phyloP scores from a whole-genome alignment of 2,329 filamentous ascomycete genomes.

The Fusarium albidum region DNA sequence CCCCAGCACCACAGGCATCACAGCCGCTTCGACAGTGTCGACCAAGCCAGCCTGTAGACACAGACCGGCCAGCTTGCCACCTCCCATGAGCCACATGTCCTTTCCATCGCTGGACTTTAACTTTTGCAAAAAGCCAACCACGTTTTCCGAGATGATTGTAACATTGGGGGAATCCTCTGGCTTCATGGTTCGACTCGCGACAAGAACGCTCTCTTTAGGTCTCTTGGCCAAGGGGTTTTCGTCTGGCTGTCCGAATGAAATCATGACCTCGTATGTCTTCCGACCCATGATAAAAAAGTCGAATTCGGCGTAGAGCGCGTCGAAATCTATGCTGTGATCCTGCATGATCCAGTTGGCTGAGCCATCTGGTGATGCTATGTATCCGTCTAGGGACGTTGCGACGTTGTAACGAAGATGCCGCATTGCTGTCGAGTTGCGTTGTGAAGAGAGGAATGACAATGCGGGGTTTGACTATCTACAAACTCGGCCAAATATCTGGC shows the following conservation, averaged over 20 bases:
- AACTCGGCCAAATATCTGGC: not conserved
- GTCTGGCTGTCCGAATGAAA: conserved; percentile 4
- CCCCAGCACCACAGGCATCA: conserved; percentile 37
- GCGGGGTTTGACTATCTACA: not conserved
- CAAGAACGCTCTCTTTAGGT: conserved; percentile 38
- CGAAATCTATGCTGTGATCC: conserved; percentile 45
- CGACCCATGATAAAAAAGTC: conserved; percentile 47
- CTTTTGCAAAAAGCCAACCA: conserved; percentile 28
- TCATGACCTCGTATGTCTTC: conserved; percentile 45
- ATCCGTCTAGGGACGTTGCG: conserved; percentile 47
- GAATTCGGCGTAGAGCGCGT: conserved; percentile 42
- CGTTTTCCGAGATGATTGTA: conserved; percentile 35
- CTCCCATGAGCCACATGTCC: conserved; percentile 50
- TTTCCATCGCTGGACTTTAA: conserved; percentile 34
- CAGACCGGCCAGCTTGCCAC: conserved; percentile 40
- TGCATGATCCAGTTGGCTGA: conserved; percentile 44
- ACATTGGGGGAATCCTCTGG: conserved; percentile 31
- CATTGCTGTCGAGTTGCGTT: conserved; percentile 7
- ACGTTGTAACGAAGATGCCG: conserved; percentile 44
- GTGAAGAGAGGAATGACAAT: not conserved
- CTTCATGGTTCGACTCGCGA: conserved; percentile 38
- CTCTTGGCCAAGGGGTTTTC: conserved; percentile 34
- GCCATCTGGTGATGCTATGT: conserved; percentile 43
- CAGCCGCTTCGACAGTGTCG: conserved; percentile 42
- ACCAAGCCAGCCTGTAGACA: conserved; percentile 42